Percentiles rank a stretch among this genome's conserved stretches.
These are phyloP conservation scores for Hymenoscyphus albidus DNA, from an alignment of 2,329 filamentous ascomycete species.

Conservation along the genomic window DNA sequence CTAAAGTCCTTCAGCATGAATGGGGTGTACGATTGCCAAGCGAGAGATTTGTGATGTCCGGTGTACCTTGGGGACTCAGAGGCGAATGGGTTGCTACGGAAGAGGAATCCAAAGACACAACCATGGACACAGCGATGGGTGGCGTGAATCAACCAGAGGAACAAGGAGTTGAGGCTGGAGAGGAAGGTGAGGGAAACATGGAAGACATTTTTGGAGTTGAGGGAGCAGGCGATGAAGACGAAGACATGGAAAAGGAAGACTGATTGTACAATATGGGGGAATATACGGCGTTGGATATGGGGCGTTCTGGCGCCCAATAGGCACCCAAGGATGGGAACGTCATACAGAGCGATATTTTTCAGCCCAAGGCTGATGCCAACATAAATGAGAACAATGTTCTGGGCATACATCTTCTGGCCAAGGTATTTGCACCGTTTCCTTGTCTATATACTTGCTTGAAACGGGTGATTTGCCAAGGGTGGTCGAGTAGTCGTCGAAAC, in stretches of 20 bases:
- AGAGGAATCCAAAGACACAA: constrained; percentile 40
- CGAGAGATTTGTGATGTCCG: constrained; percentile 65
- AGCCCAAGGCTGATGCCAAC: not conserved
- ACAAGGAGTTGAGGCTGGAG: constrained; percentile 39
- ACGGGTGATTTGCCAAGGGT: too few species aligned
- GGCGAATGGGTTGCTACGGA: constrained; percentile 54
- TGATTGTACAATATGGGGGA: constrained; percentile 28
- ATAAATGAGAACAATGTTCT: not conserved
- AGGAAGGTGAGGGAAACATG: constrained; percentile 36
- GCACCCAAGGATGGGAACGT: not conserved
- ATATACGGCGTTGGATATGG: constrained; percentile 18
- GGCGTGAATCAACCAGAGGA: constrained; percentile 33
- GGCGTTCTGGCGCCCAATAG: constrained; percentile 1
- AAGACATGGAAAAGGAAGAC: constrained; percentile 39
- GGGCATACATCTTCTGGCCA: not conserved
- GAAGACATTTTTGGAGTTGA: constrained; percentile 39
- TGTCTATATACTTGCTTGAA: not conserved
- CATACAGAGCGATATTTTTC: not conserved
- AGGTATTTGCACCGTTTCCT: not conserved
- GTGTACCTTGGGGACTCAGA: constrained; percentile 60
- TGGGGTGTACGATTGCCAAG: constrained; percentile 65
- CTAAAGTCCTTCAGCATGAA: constrained; percentile 59
- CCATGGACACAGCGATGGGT: constrained; percentile 32
- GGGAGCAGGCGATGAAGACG: constrained; percentile 19
- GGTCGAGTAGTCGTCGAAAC: too few species aligned